A percentile compares a stretch with the other conserved stretches of the same genome.
Conservation (phyloP, 345 rosid genomes). For the Alliaria petiolata region DNA sequence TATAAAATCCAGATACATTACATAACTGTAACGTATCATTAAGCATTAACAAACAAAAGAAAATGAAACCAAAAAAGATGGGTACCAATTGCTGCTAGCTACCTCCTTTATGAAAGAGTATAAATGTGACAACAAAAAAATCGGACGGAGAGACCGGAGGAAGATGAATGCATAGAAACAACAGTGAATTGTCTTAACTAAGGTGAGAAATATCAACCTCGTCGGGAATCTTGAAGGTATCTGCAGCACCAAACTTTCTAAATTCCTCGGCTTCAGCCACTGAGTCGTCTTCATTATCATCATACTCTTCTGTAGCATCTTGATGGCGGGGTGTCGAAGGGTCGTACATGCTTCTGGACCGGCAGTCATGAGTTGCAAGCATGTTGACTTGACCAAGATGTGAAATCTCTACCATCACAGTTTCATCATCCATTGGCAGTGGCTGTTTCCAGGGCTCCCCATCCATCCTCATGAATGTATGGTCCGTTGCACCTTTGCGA, state of each 20-base stretch:
- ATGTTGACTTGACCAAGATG: constrained; percentile 89
- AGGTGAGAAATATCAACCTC: constrained; percentile 70
- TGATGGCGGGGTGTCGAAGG: constrained; percentile 27
- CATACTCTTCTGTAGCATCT: constrained; percentile 31
- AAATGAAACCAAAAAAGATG: background rate
- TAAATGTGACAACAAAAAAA: background rate
- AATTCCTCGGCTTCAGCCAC: constrained; percentile 41
- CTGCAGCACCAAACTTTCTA: constrained; percentile 88
- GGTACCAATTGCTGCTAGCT: background rate
- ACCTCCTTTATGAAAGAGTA: background rate
- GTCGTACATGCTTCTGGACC: constrained; percentile 55
- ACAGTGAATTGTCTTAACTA: constrained; percentile 38
- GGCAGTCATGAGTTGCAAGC: constrained; percentile 75
- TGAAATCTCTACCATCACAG: constrained; percentile 86
- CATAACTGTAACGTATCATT: background rate
- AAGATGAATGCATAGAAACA: constrained; percentile 1
- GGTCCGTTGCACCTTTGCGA: constrained; percentile 76
- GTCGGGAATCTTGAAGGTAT: constrained; percentile 82
- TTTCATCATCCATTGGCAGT: constrained; percentile 64
- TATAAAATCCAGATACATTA: constrained; percentile 12
- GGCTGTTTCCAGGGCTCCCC: constrained; percentile 99
- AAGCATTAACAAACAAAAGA: background rate
- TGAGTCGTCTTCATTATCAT: constrained; percentile 49
- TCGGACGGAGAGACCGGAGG: background rate
- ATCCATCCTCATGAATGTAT: constrained; percentile 90